Base-by-base conservation (phyloP, 192 early-diverging fungal species). In the Lobulomyces angularis region DNA sequence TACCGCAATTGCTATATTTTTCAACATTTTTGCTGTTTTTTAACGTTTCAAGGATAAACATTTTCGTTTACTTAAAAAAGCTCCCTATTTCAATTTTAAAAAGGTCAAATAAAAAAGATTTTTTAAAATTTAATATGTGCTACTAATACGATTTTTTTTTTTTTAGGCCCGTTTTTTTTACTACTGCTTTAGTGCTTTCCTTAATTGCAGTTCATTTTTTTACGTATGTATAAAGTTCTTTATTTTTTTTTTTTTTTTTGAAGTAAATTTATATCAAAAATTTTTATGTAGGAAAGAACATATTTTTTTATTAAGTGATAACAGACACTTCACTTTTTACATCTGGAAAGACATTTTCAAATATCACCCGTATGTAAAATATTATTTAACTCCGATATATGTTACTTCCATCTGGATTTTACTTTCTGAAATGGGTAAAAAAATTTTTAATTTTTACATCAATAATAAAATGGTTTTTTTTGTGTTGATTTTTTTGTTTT, bases 291-390 rank as follows among this genome's bases (percentile, higher is more conserved):
- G 84, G 1, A 64, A 78, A 45, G 89, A 86, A 53, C 93, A 97
- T 49, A 86, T 88, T 32, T 97, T 93, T 55, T 56, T 97, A 36
- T 66, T 94, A 18, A 77, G 81, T 49, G 93, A 97, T 53, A 97
- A 97, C 55, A 71, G 93, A 23, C 93, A 97, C 65, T 91, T 85
- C 45, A 74, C 86, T 4, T 97, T 97, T 53, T 97, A 97, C 55
- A 27, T 97, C 25, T 95, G 89, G 86, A 85, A 79, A 48, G 69
- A 82, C 36, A 27, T 88, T 0, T 87, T 78, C 38, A 73, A 69
- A 0, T 50, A 61, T 8, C 68, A 81, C 36, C 47, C 59, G 45
- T 35, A 35, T 0, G 42, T 62, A 2, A 62, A 72, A 7, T 92
- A 84, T 48, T 34, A 58, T 0, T 45, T 82, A 4, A 56, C 82